phyloP scores from a whole-genome alignment of 2,329 filamentous ascomycete species.

The Cadophora malorum region DNA sequence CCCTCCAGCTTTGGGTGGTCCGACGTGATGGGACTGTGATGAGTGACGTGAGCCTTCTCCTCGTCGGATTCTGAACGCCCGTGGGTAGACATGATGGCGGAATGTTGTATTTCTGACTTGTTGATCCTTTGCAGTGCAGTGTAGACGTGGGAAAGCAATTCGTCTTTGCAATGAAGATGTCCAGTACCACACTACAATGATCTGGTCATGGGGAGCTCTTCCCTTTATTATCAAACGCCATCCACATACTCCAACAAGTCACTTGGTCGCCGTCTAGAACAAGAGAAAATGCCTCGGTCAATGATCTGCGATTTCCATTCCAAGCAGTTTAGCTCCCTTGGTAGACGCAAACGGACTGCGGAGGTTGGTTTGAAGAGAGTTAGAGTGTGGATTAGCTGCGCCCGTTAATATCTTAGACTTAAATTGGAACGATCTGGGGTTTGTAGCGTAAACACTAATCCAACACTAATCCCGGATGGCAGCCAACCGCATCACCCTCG shows the following conservation, averaged over 20 bases:
- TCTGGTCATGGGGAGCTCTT: background rate
- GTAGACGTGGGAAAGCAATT: background rate
- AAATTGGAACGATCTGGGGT: background rate
- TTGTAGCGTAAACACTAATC: background rate
- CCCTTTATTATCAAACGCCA: slow-evolving; percentile 4
- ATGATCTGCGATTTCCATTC: background rate
- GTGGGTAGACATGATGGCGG: slow-evolving; percentile 9
- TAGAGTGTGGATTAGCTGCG: slow-evolving; percentile 1
- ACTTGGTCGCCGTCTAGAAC: background rate
- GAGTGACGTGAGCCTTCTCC: background rate
- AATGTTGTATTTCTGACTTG: background rate
- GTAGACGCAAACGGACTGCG: background rate
- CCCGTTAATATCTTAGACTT: background rate
- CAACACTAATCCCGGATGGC: background rate
- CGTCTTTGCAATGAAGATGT: background rate
- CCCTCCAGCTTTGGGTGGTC: background rate
- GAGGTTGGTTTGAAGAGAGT: background rate
- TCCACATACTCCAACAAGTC: background rate
- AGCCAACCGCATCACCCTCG: slow-evolving; percentile 5
- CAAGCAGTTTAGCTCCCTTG: background rate
- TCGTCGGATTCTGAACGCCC: slow-evolving; percentile 5
- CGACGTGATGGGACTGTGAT: slow-evolving; percentile 4
- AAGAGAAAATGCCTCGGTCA: slow-evolving; percentile 7
- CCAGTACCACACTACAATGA: background rate
- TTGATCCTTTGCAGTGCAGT: background rate